Evolutionary conservation across 2,329 filamentous ascomycete species (phyloP).

Genomic region (Diaporthe sp.): DNA sequence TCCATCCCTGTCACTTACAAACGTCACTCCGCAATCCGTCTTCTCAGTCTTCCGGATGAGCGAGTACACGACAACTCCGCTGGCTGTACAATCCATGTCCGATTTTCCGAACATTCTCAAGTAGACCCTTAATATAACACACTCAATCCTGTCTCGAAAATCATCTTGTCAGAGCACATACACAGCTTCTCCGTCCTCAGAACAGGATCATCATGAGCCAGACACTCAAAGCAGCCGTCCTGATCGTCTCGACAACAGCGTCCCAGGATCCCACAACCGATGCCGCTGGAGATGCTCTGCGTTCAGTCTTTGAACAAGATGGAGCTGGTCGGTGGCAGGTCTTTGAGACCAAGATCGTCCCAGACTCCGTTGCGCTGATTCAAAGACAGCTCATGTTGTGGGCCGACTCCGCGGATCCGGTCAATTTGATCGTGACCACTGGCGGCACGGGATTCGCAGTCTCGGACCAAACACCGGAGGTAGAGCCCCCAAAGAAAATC

Average conservation of each 20-base stretch:
- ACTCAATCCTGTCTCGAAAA: not conserved
- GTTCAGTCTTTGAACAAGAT: slow-evolving; percentile 76
- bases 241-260: slow-evolving; percentile 94
- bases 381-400: slow-evolving; percentile 80
- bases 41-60: not conserved
- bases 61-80: not conserved
- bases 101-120: not conserved
- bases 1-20: slow-evolving; percentile 21
- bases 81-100: not conserved
- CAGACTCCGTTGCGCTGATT: slow-evolving; percentile 82
- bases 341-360: slow-evolving; percentile 79
- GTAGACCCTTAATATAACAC: not conserved
- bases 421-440: slow-evolving; percentile 88
- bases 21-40: slow-evolving; percentile 23
- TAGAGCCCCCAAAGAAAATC: slow-evolving; percentile 51
- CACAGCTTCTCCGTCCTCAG: not conserved
- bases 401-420: slow-evolving; percentile 73
- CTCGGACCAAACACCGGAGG: slow-evolving; percentile 90
- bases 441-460: slow-evolving; percentile 94
- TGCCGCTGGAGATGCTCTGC: slow-evolving; percentile 76
- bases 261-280: slow-evolving; percentile 84
- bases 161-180: not conserved
- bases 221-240: slow-evolving; percentile 79
- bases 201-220: slow-evolving; percentile 32
- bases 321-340: slow-evolving; percentile 81